Conservation (phyloP, 805 yeast genomes). For the Cyberlindnera meyerae region DNA sequence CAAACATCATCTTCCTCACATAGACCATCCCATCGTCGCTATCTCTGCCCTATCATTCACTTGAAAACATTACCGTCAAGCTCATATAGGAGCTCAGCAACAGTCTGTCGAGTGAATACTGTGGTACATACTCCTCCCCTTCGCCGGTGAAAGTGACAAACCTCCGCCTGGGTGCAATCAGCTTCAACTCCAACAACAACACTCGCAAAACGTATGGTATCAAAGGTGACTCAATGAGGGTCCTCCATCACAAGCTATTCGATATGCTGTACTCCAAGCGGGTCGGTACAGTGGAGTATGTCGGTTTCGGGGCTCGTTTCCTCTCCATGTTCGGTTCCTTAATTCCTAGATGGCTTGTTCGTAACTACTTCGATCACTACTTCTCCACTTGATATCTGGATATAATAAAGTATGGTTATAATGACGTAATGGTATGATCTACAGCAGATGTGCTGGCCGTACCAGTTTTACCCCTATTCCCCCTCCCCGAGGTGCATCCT, state of each 20-base stretch:
- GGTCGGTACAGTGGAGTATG: slow-evolving; percentile 15
- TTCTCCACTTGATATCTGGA: no score
- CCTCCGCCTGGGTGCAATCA: slow-evolving; percentile 43
- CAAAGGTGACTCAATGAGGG: slow-evolving; percentile 19
- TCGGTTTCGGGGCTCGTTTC: slow-evolving; percentile 24
- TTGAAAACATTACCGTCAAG: slow-evolving; percentile 52
- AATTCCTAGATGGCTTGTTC: slow-evolving; percentile 22
- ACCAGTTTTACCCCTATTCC: no score
- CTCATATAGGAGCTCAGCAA: slow-evolving; percentile 36
- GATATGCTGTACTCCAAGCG: slow-evolving; percentile 21
- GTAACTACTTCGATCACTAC: slow-evolving; percentile 14
- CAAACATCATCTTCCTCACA: slow-evolving; percentile 46
- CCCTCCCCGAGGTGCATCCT: no score
- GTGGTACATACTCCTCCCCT: no score
- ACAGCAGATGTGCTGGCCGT: no score
- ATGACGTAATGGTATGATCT: no score
- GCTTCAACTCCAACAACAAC: slow-evolving; percentile 32
- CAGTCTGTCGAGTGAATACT: slow-evolving; percentile 36
- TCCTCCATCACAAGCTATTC: slow-evolving; percentile 21
- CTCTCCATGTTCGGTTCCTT: slow-evolving; percentile 15
- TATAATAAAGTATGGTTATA: no score
- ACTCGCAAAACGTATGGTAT: slow-evolving; percentile 18
- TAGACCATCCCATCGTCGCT: slow-evolving; percentile 54
- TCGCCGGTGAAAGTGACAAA: slow-evolving; percentile 39
- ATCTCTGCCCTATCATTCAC: slow-evolving; percentile 56